Percentiles rank a stretch among this genome's conserved stretches.
Evolutionary conservation across 1,139 yeast species (phyloP).

Genomic region (Blastobotrys illinoisensis): DNA sequence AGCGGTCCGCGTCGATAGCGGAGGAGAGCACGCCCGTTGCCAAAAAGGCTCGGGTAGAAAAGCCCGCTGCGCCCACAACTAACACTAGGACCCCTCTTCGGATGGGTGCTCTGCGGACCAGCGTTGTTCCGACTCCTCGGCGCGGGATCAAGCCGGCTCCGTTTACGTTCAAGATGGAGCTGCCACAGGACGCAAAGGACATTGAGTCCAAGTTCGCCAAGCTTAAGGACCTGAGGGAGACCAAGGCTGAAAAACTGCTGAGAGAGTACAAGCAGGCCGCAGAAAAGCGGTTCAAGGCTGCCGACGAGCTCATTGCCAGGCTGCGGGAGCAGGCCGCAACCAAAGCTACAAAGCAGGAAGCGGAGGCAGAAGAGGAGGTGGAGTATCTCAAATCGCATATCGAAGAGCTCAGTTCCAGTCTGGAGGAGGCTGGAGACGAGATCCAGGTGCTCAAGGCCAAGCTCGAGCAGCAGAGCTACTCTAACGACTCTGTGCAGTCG

Average conservation of each 20-base stretch:
- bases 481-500: constrained; percentile 1
- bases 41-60: background rate
- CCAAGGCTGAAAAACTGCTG: constrained; percentile 30
- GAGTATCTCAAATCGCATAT: constrained; percentile 29
- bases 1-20: constrained; percentile 3
- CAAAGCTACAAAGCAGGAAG: constrained; percentile 9
- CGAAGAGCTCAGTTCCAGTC: constrained; percentile 19
- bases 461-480: constrained; percentile 11
- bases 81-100: background rate
- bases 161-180: constrained; percentile 7
- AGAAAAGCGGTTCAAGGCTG: constrained; percentile 28
- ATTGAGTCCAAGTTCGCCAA: constrained; percentile 12
- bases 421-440: constrained; percentile 15
- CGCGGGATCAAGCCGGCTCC: background rate
- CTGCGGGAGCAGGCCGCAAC: constrained; percentile 14
- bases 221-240: constrained; percentile 20
- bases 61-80: background rate
- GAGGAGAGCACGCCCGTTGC: constrained; percentile 1
- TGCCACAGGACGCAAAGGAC: constrained; percentile 8
- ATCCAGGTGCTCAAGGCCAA: constrained; percentile 17
- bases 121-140: background rate
- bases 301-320: constrained; percentile 29
- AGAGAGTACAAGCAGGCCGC: constrained; percentile 27
- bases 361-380: constrained; percentile 24
- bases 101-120: background rate